These are phyloP conservation scores for Pyrrhoderma noxium DNA, from an alignment of 1,284 basidiomycete genomes.

Conservation along the genomic window DNA sequence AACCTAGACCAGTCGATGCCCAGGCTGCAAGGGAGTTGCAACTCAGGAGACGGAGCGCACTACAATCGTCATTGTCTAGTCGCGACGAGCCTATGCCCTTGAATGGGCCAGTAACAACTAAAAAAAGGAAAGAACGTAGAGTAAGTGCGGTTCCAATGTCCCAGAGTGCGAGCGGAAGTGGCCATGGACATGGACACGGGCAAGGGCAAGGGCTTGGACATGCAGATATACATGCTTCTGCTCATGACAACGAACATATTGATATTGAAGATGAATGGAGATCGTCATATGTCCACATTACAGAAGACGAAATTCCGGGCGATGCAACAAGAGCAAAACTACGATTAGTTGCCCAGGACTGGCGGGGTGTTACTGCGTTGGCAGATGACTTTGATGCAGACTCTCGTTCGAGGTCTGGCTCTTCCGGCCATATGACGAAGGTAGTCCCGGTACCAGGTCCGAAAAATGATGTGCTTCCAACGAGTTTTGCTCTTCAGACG, in stretches of 20 bases:
- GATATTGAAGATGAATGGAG: constrained; percentile 39
- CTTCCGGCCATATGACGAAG: constrained; percentile 2
- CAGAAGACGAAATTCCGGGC: constrained; percentile 44
- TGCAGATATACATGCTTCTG: constrained; percentile 13
- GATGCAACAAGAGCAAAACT: constrained; percentile 46
- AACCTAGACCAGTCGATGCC: constrained; percentile 37
- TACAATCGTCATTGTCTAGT: constrained; percentile 21
- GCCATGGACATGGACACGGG: neutral
- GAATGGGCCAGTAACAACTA: constrained; percentile 1
- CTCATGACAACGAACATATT: constrained; percentile 38
- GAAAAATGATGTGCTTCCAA: constrained; percentile 33
- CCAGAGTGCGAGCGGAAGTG: neutral
- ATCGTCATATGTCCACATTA: constrained; percentile 38
- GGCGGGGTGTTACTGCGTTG: constrained; percentile 65
- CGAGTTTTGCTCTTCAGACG: constrained; percentile 42
- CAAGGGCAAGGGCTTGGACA: constrained; percentile 28
- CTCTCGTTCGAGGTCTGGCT: constrained; percentile 20
- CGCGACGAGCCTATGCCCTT: neutral
- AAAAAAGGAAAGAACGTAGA: constrained; percentile 38
- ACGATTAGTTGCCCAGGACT: constrained; percentile 50
- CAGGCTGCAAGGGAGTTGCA: neutral
- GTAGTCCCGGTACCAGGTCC: constrained; percentile 18
- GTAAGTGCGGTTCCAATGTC: constrained; percentile 27
- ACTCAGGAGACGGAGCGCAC: constrained; percentile 34
- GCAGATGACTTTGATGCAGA: constrained; percentile 27